phyloP scores from a whole-genome alignment of 148 eudicot species.

The Vaccinium macrocarpon region DNA sequence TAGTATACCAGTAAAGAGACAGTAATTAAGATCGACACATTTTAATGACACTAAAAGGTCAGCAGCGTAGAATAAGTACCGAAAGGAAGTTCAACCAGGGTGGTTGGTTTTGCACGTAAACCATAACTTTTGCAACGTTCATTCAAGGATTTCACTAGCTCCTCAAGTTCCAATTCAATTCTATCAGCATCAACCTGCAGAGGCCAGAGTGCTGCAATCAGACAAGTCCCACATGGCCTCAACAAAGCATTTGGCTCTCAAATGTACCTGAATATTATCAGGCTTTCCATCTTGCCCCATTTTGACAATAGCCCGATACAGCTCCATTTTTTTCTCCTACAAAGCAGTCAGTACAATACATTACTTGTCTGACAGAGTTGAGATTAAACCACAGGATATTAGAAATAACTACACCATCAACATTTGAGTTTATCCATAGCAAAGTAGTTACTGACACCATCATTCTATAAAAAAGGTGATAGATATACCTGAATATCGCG shows the following conservation, averaged over 20 bases:
- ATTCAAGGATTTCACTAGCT: slow-evolving; percentile 75
- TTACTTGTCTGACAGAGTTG: slow-evolving; percentile 10
- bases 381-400: background rate
- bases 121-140: slow-evolving; percentile 97
- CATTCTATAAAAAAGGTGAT: slow-evolving; percentile 8
- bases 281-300: slow-evolving; percentile 47
- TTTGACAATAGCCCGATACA: slow-evolving; percentile 51
- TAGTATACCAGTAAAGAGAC: background rate
- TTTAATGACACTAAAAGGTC: slow-evolving; percentile 3
- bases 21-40: background rate
- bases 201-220: slow-evolving; percentile 8
- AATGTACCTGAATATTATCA: slow-evolving; percentile 41
- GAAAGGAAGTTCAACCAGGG: slow-evolving; percentile 91
- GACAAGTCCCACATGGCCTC: slow-evolving; percentile 11
- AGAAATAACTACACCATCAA: background rate
- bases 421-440: background rate
- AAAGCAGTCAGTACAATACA: slow-evolving; percentile 12
- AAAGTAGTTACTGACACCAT: slow-evolving; percentile 4
- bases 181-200: slow-evolving; percentile 60
- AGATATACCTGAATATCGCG: slow-evolving; percentile 90
- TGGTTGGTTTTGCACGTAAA: slow-evolving; percentile 82
- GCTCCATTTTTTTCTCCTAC: slow-evolving; percentile 61
- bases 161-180: slow-evolving; percentile 75
- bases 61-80: slow-evolving; percentile 45
- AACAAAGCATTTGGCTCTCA: slow-evolving; percentile 8